A percentile compares a stretch with the other conserved stretches of the same genome.
phyloP scores from a whole-genome alignment of 2,329 filamentous ascomycete species.

The Septoria petroselini region DNA sequence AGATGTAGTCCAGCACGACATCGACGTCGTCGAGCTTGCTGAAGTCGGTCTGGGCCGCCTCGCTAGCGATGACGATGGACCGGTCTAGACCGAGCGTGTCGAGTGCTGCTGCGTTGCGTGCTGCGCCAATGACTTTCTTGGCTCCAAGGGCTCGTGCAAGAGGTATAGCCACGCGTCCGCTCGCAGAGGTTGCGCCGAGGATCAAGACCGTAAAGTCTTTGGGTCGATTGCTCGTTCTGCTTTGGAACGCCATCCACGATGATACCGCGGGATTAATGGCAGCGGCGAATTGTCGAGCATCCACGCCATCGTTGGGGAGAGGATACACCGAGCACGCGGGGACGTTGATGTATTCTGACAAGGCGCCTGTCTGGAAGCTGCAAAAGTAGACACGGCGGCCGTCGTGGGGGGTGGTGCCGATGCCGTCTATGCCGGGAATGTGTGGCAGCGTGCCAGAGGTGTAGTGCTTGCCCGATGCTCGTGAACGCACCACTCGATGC shows the following conservation, averaged over 20 bases:
- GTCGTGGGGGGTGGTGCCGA: constrained; percentile 46
- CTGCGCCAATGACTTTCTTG: constrained; percentile 51
- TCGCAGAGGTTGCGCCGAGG: constrained; percentile 54
- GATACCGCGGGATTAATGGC: constrained; percentile 56
- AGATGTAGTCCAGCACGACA: constrained; percentile 58
- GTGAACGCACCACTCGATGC: constrained; percentile 54
- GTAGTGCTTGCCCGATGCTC: constrained; percentile 57
- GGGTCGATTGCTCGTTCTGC: constrained; percentile 43
- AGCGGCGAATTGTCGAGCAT: constrained; percentile 52
- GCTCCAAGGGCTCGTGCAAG: constrained; percentile 52
- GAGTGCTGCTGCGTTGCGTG: constrained; percentile 47
- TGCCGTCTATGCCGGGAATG: constrained; percentile 53
- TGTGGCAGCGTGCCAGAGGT: constrained; percentile 51
- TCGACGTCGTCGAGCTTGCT: constrained; percentile 49
- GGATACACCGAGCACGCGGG: constrained; percentile 41
- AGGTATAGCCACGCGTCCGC: constrained; percentile 51
- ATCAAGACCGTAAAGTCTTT: constrained; percentile 51
- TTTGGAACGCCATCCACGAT: constrained; percentile 57
- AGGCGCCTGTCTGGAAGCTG: constrained; percentile 45
- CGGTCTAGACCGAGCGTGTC: constrained; percentile 48
- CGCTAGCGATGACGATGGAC: constrained; percentile 43
- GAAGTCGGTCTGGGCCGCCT: constrained; percentile 48
- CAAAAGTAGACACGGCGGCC: constrained; percentile 53
- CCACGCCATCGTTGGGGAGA: constrained; percentile 47
- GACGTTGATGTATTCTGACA: constrained; percentile 52